Evolutionary conservation across 768 basidiomycete species (phyloP).

Genomic region (Russula sp.): DNA sequence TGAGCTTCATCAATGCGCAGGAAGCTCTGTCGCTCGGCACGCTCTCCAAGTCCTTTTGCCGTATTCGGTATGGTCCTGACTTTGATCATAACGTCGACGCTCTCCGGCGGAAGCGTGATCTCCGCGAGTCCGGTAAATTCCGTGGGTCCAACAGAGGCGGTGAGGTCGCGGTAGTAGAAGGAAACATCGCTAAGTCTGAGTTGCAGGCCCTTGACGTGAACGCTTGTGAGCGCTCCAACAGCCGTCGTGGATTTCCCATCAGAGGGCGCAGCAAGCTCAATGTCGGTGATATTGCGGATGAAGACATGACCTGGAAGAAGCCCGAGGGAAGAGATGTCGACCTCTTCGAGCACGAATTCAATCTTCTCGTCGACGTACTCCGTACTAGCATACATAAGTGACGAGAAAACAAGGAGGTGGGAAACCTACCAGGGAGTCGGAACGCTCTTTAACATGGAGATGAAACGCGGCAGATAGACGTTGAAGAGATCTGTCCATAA

Average conservation of each 20-base stretch:
- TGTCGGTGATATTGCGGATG: slow-evolving; percentile 62
- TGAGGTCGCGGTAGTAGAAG: slow-evolving; percentile 66
- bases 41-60: slow-evolving; percentile 35
- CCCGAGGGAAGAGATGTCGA: too few relatives aligned
- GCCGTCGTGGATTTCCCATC: slow-evolving; percentile 37
- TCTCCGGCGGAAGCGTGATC: slow-evolving; percentile 63
- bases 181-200: slow-evolving; percentile 58
- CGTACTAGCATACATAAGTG: slow-evolving; percentile 32
- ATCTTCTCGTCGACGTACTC: slow-evolving; percentile 63
- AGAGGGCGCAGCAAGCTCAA: slow-evolving; percentile 43
- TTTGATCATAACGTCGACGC: slow-evolving; percentile 62
- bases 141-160: slow-evolving; percentile 41
- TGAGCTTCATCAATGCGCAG: slow-evolving; percentile 48
- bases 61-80: slow-evolving; percentile 54
- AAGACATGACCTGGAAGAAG: slow-evolving; percentile 62
- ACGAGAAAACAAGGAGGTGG: not conserved
- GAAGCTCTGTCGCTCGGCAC: too few relatives aligned
- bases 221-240: slow-evolving; percentile 57
- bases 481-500: too few relatives aligned
- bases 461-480: too few relatives aligned
- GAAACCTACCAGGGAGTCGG: slow-evolving; percentile 58
- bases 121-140: slow-evolving; percentile 59
- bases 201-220: slow-evolving; percentile 58
- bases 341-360: slow-evolving; percentile 69
- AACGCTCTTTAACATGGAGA: slow-evolving; percentile 56